Evolutionary conservation across 2,329 filamentous ascomycete genomes (phyloP), one percentile per base, ranked within the genome.

Genomic region (Alternaria dauci): DNA sequence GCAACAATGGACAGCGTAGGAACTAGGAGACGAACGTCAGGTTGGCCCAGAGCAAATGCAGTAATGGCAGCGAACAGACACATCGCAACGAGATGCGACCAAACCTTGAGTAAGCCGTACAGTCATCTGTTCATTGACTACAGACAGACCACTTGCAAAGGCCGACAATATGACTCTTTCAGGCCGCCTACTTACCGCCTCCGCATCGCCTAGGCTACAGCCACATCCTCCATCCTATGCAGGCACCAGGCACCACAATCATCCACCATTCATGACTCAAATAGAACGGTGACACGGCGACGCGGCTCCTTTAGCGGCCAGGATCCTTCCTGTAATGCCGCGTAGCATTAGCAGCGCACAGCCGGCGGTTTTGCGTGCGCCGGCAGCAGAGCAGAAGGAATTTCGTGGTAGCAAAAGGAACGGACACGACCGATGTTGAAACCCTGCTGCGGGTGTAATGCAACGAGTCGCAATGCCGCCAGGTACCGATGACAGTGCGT

Each of bases 341-440:
- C 32, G 62, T 71, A 58, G 43, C 48, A 66, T 68, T 63, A 58
- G 61, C 57, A 58, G 51, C 55, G 51, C 61, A 59, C 57, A 52
- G 61, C 52, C 52, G 46, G 50, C 58, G 57, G 65, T 54, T 62
- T 55, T 23, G 36, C 41, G 43, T 43, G 50, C 58, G 50, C 36
- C 36, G 48, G 60, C 51, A 38, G 63, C 69, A 66, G 65, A 41
- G 62, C 66, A 65, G 59, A 50, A 54, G 52, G 36, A 51, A 57
- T 51, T 47, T 48, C 54, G 58, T 59, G 52, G 53, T 54, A 55
- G 58, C 55, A 56, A 56, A 52, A 63, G 32, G 56, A 65, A 55
- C 59, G 58, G 59, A 67, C 62, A 59, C 50, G 44, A 42, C 63
- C 50, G 55, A 63, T 56, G 42, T 34, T 59, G 61, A 58, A 53